phyloP scores from a whole-genome alignment of 805 yeast species.

The Suhomyces pyralidae region DNA sequence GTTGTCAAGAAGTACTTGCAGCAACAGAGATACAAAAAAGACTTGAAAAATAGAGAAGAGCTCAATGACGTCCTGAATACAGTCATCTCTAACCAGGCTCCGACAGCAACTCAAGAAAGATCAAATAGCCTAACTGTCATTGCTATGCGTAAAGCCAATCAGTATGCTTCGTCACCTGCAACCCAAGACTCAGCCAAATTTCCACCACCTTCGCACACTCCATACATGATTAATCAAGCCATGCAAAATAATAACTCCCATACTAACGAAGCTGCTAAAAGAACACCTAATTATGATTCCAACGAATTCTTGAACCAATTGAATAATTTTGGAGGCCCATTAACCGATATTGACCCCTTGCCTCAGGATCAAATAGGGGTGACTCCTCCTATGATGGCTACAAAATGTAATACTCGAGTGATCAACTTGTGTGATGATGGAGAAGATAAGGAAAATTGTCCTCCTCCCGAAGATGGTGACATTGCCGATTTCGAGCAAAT shows the following conservation, averaged over 20 bases:
- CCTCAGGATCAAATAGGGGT: slow-evolving; percentile 35
- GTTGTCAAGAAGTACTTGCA: slow-evolving; percentile 45
- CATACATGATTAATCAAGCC: slow-evolving; percentile 37
- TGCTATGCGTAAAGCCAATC: slow-evolving; percentile 14
- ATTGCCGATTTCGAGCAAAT: slow-evolving; percentile 21
- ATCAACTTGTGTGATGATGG: slow-evolving; percentile 47
- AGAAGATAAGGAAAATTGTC: slow-evolving; percentile 27
- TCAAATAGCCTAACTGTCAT: slow-evolving; percentile 13
- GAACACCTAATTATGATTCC: slow-evolving; percentile 32
- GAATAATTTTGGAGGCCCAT: slow-evolving; percentile 41
- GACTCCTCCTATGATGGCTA: slow-evolving; percentile 52
- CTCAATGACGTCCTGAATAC: slow-evolving; percentile 4
- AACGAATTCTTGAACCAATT: slow-evolving; percentile 42
- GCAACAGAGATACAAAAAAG: slow-evolving; percentile 42
- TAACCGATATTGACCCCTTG: slow-evolving; percentile 45
- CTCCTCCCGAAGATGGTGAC: slow-evolving; percentile 15
- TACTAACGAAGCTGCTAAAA: slow-evolving; percentile 4
- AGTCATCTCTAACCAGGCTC: slow-evolving; percentile 6
- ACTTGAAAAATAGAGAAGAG: slow-evolving; percentile 29
- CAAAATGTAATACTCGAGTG: slow-evolving; percentile 51
- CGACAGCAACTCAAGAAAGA: slow-evolving; percentile 6
- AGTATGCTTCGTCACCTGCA: slow-evolving; percentile 29
- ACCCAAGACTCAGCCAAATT: slow-evolving; percentile 25
- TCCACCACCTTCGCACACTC: slow-evolving; percentile 40
- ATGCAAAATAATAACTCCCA: slow-evolving; percentile 21